Base-by-base conservation (phyloP, 2,329 filamentous ascomycete genomes). In the Cercospora canescens region DNA sequence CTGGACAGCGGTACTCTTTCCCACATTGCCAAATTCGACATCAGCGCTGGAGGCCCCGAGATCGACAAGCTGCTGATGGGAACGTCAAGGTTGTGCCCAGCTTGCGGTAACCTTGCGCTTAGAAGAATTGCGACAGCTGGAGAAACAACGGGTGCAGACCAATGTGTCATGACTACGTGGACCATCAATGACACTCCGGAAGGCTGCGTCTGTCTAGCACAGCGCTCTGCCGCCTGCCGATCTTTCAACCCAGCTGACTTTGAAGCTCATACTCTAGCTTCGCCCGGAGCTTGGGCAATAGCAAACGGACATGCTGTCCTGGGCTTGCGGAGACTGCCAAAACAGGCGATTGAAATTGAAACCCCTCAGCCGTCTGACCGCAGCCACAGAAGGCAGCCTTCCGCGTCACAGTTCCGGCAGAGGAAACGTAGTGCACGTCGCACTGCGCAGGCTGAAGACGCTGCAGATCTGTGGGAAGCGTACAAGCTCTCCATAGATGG, bases 81-180 rank as follows among this genome's bases (percentile, higher is more conserved):
- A 6, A 60, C 57, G 1, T 76, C 81, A 52, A 75, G 82, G 56
- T 80, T 79, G 66, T 87, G 84, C 66, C 80, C 73, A 16, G 65
- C 82, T 63, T 88, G 85, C 54, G 85, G 84, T 14, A 84, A 83
- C 1, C 79, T 83, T 1, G 86, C 88, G 0, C 78, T 93, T 1
- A 82, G 83, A 30, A 88, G 85, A 14, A 81, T 93, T n/a, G 88
- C 86, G 0, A 77, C 93, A 24, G 86, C 85, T 12, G 92, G 92
- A 24, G 28, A 48, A 4, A n/a, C 12, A 4, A 12, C 24, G 16
- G 52, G 26, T 32, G 48, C 67, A 24, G 54, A 64, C 24, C 61
- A 64, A 4, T 68, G 64, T 56, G 37, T 39, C 24, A 68, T 71
- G 71, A 59, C 71, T 67, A 45, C 75, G 21, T 71, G 73, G 66